Evolutionary conservation across 371 early-diverging fungal genomes (phyloP), one percentile per base, ranked within the genome.

Genomic region (Blyttiomyces sp.): DNA sequence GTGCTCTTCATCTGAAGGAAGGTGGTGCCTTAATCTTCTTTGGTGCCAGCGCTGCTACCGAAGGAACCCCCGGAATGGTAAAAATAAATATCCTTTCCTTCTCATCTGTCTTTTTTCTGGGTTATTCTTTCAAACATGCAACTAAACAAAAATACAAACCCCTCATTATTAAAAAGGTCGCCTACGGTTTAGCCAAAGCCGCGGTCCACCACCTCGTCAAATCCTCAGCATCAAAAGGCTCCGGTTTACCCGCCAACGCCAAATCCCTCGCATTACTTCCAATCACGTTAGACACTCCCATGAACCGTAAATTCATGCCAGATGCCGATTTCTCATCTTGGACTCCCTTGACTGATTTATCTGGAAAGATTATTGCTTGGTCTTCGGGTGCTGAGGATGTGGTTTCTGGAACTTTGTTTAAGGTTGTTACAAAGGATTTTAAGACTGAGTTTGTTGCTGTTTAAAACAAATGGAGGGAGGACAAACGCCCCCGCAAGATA

Each of bases 131-230:
- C 39, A 39, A 39, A 39, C 11, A 39, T 13, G n/a, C 11, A 39
- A 39, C 11, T 13, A 39, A 39, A 39, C 11, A 39, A 39, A 39
- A 39, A 39, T 13, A 39, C 11, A 39, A 39, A 21, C 19, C 9
- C 55, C 7, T 28, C 4, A 32, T 13, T 34, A 43, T 4, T 6
- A n/a, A 23, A 4, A 30, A 64, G 65, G 44, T 71, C 28, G 68
- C 63, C n/a, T 96, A 97, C 70, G 98, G 98, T 36, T 69, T 94
- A 66, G 92, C 94, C 58, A 97, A 97, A 73, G 92, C 94, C 4
- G 87, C 92, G 6, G 94, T 94, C 26, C 94, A 95, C 70, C 96
- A 97, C 50, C 76, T 96, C 67, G 87, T 90, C 0, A 72, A 84
- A 33, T 88, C 89, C 59, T 72, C 91, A 42, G 89, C 93, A 34